phyloP scores from a whole-genome alignment of 495 filamentous ascomycete species.

The Geoglossum glabrum region DNA sequence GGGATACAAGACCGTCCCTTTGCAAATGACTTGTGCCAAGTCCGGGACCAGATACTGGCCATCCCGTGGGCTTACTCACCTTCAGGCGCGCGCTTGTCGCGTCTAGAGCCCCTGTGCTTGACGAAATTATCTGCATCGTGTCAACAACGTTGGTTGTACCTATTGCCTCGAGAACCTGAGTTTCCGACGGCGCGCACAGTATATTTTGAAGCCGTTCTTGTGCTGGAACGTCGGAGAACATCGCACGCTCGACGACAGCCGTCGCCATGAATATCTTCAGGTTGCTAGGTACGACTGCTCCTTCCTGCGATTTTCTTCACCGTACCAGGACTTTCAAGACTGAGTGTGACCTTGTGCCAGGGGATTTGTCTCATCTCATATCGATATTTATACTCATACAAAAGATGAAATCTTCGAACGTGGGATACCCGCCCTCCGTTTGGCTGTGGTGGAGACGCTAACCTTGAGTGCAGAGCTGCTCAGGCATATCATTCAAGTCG shows the following conservation, averaged over 20 bases:
- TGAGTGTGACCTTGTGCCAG: constrained; percentile 23
- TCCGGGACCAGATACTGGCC: too few relatives aligned
- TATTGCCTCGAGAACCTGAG: not conserved
- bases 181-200: not conserved
- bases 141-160: not conserved
- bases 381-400: constrained; percentile 88
- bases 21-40: not conserved
- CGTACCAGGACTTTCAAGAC: constrained; percentile 1
- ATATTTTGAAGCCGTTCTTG: not conserved
- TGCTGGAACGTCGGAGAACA: not conserved
- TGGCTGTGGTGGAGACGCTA: not conserved
- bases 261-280: constrained; percentile 73
- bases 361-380: constrained; percentile 82
- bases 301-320: not conserved
- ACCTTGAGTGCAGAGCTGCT: constrained; percentile 51
- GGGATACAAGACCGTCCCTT: not conserved
- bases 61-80: not conserved
- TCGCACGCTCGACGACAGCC: not conserved
- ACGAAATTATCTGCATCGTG: constrained; percentile 1
- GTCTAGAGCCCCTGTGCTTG: not conserved
- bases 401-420: constrained; percentile 85
- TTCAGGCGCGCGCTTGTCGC: not conserved
- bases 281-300: constrained; percentile 41
- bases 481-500: constrained; percentile 95
- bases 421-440: constrained; percentile 22